Conservation (phyloP, 208 protist species). For the Trypanosoma congolense region DNA sequence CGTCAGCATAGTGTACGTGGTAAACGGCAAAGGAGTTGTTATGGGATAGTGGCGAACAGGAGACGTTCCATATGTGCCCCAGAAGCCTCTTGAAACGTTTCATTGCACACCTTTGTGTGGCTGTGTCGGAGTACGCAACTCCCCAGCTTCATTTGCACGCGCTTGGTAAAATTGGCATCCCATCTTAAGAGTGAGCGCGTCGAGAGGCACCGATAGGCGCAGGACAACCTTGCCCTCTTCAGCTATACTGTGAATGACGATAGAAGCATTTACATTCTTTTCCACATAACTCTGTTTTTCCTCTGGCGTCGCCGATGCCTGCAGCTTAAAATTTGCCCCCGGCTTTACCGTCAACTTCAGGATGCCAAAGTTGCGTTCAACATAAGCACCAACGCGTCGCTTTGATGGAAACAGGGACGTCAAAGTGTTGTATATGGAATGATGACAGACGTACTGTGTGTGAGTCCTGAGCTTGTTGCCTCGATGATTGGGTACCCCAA, state of each 20-base stretch:
- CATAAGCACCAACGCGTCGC: constrained; percentile 51
- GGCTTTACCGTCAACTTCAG: constrained; percentile 36
- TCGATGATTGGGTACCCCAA: constrained; percentile 74
- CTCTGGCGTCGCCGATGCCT: background rate
- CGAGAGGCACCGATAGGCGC: constrained; percentile 48
- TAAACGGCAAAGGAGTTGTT: constrained; percentile 6
- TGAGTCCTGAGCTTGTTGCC: constrained; percentile 77
- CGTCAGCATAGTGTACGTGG: constrained; percentile 9
- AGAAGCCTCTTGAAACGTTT: background rate
- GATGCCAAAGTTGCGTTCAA: constrained; percentile 68
- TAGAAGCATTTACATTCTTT: constrained; percentile 42
- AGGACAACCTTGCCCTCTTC: constrained; percentile 33
- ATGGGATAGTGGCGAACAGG: background rate
- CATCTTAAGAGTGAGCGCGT: constrained; percentile 41
- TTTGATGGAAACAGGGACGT: constrained; percentile 36
- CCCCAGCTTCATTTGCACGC: constrained; percentile 8
- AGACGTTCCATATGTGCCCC: background rate
- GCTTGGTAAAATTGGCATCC: constrained; percentile 31
- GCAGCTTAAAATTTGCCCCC: constrained; percentile 1
- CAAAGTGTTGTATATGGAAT: constrained; percentile 33
- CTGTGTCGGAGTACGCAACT: background rate
- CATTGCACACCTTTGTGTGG: background rate
- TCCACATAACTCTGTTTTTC: constrained; percentile 24
- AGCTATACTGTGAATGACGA: constrained; percentile 53
- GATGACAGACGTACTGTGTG: constrained; percentile 63